phyloP scores from a whole-genome alignment of 345 rosid species.

The Melaleuca quinquenervia region DNA sequence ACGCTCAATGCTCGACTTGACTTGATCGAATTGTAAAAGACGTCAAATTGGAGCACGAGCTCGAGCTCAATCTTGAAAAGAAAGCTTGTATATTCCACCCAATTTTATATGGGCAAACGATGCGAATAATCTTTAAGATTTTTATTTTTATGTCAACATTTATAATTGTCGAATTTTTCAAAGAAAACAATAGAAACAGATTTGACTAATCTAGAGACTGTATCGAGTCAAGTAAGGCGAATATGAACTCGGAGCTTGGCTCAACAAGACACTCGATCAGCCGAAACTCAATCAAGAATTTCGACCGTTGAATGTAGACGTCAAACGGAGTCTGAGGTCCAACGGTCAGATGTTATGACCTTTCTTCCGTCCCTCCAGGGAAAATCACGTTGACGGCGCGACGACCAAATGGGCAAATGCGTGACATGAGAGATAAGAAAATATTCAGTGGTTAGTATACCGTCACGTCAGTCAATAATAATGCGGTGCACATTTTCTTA shows the following conservation, averaged over 20 bases:
- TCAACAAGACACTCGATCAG: background rate
- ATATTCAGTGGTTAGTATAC: too few species aligned
- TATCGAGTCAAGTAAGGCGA: background rate
- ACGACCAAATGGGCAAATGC: background rate
- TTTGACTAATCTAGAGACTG: background rate
- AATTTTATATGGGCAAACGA: too few species aligned
- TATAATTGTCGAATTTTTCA: rapidly evolving
- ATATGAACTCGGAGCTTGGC: background rate
- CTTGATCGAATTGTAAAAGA: background rate
- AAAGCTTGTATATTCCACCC: background rate
- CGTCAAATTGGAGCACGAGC: rapidly evolving
- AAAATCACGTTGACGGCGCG: background rate
- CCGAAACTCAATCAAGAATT: background rate
- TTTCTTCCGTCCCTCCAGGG: background rate
- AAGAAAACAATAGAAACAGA: background rate
- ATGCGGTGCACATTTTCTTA: too few species aligned
- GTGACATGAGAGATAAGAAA: too few species aligned
- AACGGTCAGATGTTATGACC: background rate
- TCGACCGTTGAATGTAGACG: background rate
- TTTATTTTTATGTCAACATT: background rate
- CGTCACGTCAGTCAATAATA: too few species aligned
- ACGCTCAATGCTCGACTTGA: rapidly evolving
- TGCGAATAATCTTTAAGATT: too few species aligned
- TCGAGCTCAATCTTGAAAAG: too few species aligned
- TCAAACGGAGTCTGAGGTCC: background rate